Percentiles rank a stretch among this genome's conserved stretches.
Evolutionary conservation across 1,139 yeast species (phyloP).

Genomic region (Debaryomyces robertsiae): DNA sequence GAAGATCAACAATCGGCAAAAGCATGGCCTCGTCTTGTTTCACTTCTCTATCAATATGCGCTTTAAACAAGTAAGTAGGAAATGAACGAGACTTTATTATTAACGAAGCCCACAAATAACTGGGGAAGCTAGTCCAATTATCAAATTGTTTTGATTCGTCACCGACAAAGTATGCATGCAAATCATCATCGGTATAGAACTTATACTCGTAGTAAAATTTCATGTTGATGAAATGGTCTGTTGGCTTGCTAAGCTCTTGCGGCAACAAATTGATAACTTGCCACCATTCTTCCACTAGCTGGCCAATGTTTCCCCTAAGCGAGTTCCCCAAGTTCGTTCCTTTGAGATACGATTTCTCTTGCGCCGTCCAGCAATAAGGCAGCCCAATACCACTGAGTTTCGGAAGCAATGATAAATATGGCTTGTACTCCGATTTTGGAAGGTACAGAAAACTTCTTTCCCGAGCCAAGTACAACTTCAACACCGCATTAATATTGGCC

Average conservation of each 20-base stretch:
- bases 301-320: slow-evolving; percentile 34
- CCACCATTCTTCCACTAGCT: slow-evolving; percentile 57
- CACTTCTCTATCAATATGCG: slow-evolving; percentile 16
- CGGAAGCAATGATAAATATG: slow-evolving; percentile 67
- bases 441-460: slow-evolving; percentile 24
- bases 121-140: slow-evolving; percentile 65
- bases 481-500: slow-evolving; percentile 41
- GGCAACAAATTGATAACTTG: slow-evolving; percentile 38
- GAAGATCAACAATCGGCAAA: slow-evolving; percentile 74
- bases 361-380: slow-evolving; percentile 65
- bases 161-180: slow-evolving; percentile 28
- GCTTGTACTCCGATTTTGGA: slow-evolving; percentile 31
- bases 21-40: slow-evolving; percentile 62
- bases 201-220: slow-evolving; percentile 52
- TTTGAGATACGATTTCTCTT: slow-evolving; percentile 51
- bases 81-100: slow-evolving; percentile 79
- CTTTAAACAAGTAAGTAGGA: slow-evolving; percentile 56
- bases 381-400: slow-evolving; percentile 46
- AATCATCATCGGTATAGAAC: slow-evolving; percentile 44
- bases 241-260: slow-evolving; percentile 34
- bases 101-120: slow-evolving; percentile 73
- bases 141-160: slow-evolving; percentile 21
- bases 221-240: slow-evolving; percentile 42
- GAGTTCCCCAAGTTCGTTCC: slow-evolving; percentile 61
- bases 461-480: slow-evolving; percentile 51